Percentiles rank a stretch among this genome's conserved stretches.
phyloP scores from a whole-genome alignment of 2,329 filamentous ascomycete species.

The Xylariomycetidae sp. region DNA sequence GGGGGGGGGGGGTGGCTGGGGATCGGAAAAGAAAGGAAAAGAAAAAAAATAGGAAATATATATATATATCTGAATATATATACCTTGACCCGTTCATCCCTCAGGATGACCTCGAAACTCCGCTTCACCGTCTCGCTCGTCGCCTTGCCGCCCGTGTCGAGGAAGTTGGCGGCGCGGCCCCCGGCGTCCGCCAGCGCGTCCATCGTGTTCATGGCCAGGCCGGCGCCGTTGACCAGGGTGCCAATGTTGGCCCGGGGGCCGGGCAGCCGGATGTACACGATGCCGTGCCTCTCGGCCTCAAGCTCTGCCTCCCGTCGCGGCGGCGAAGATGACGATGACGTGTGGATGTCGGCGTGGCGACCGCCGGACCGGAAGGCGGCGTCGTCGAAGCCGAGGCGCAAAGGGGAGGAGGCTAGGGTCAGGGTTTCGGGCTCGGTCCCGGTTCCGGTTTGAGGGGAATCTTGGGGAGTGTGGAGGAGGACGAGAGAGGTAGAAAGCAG shows the following conservation, averaged over 20 bases:
- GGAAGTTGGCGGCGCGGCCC: constrained; percentile 73
- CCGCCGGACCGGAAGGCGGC: constrained; percentile 59
- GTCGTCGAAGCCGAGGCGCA: constrained; percentile 65
- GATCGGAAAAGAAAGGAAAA: background rate
- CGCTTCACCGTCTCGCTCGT: constrained; percentile 76
- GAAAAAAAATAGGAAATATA: background rate
- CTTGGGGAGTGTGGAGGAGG: too few species aligned
- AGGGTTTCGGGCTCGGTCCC: constrained; percentile 21
- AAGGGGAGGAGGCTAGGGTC: constrained; percentile 44
- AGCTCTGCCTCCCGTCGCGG: constrained; percentile 47
- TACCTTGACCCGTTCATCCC: constrained; percentile 67
- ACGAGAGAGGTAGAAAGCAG: constrained; percentile 49
- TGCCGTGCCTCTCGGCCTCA: constrained; percentile 63
- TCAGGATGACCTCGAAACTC: constrained; percentile 68
- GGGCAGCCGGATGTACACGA: constrained; percentile 67
- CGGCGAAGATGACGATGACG: too few species aligned
- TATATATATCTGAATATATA: constrained; percentile 39
- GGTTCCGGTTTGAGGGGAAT: too few species aligned
- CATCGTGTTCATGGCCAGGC: constrained; percentile 86
- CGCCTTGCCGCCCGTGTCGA: constrained; percentile 87
- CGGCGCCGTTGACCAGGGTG: constrained; percentile 84
- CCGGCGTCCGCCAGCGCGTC: constrained; percentile 68
- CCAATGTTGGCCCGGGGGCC: constrained; percentile 60
- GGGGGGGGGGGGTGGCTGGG: background rate
- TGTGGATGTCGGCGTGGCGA: constrained; percentile 58